A percentile compares a stretch with the other conserved stretches of the same genome.
Conservation (phyloP, 805 yeast genomes). For the Ogataea naganishii region DNA sequence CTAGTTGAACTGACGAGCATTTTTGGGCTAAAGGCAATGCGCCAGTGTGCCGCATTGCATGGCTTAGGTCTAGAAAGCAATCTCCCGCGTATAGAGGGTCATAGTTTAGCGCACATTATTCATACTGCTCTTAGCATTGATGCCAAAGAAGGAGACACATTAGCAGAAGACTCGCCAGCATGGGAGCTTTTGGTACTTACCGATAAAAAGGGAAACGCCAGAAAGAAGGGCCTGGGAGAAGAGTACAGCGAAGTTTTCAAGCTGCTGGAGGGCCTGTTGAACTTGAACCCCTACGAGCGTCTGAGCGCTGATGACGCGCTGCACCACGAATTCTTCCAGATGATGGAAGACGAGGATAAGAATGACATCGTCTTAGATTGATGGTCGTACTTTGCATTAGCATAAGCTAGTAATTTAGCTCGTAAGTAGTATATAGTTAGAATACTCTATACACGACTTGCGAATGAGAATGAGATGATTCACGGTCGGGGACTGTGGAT, state of each 20-base stretch:
- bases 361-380: constrained; percentile 16
- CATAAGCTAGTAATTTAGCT: too few relatives aligned
- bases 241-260: constrained; percentile 40
- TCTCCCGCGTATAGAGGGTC: constrained; percentile 38
- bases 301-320: constrained; percentile 50
- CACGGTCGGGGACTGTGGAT: too few relatives aligned
- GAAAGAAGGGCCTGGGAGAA: constrained; percentile 25
- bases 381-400: too few relatives aligned
- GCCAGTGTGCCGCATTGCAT: constrained; percentile 72
- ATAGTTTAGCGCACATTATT: constrained; percentile 32
- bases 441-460: too few relatives aligned
- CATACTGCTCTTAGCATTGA: constrained; percentile 36
- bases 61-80: constrained; percentile 79
- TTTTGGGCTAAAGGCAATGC: constrained; percentile 69
- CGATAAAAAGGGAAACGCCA: constrained; percentile 31
- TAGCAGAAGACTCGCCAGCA: constrained; percentile 67
- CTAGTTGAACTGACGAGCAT: constrained; percentile 73
- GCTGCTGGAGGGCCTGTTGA: constrained; percentile 47
- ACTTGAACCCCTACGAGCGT: constrained; percentile 48
- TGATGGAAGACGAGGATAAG: constrained; percentile 16
- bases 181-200: constrained; percentile 50
- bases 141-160: constrained; percentile 41
- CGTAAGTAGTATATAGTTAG: too few relatives aligned
- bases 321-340: constrained; percentile 51
- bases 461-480: too few relatives aligned